A percentile compares a stretch with the other conserved stretches of the same genome.
Conservation (phyloP, 2,329 filamentous ascomycete genomes). For the Fusarium poae region DNA sequence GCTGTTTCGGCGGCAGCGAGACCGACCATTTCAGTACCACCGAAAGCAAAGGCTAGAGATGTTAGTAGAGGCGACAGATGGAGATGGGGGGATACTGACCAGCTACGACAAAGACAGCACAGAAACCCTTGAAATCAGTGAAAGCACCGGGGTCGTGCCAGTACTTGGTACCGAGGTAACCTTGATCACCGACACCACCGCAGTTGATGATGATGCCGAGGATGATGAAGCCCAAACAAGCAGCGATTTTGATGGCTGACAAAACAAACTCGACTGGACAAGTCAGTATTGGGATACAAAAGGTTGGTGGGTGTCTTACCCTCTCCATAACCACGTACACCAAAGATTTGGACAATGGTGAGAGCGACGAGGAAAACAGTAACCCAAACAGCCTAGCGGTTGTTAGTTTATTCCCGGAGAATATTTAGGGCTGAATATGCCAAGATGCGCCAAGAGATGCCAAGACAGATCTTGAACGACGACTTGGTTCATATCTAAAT, state of each 20-base stretch:
- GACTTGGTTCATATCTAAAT: too few species aligned
- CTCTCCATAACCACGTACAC: slow-evolving; percentile 89
- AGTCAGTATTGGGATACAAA: background rate
- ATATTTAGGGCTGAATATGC: slow-evolving; percentile 1
- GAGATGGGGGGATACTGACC: slow-evolving; percentile 43
- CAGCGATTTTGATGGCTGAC: slow-evolving; percentile 77
- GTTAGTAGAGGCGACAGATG: background rate
- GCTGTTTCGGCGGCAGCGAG: slow-evolving; percentile 82
- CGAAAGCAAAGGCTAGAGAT: slow-evolving; percentile 70
- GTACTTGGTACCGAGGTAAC: slow-evolving; percentile 83
- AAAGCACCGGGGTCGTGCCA: slow-evolving; percentile 86
- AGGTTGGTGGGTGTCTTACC: slow-evolving; percentile 49
- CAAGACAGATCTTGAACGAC: background rate
- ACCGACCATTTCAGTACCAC: slow-evolving; percentile 81
- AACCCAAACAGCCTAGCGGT: slow-evolving; percentile 75
- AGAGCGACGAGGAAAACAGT: slow-evolving; percentile 83
- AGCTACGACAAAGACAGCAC: slow-evolving; percentile 80
- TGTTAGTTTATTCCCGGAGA: slow-evolving; percentile 7
- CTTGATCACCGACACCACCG: slow-evolving; percentile 78
- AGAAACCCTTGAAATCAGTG: slow-evolving; percentile 84
- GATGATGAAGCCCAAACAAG: slow-evolving; percentile 65
- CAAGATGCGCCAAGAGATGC: slow-evolving; percentile 10
- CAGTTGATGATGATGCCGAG: slow-evolving; percentile 88
- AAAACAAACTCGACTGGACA: slow-evolving; percentile 80
- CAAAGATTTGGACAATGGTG: slow-evolving; percentile 85